Conservation (phyloP, 2,329 filamentous ascomycete genomes). For the Calonectria hawksworthii region DNA sequence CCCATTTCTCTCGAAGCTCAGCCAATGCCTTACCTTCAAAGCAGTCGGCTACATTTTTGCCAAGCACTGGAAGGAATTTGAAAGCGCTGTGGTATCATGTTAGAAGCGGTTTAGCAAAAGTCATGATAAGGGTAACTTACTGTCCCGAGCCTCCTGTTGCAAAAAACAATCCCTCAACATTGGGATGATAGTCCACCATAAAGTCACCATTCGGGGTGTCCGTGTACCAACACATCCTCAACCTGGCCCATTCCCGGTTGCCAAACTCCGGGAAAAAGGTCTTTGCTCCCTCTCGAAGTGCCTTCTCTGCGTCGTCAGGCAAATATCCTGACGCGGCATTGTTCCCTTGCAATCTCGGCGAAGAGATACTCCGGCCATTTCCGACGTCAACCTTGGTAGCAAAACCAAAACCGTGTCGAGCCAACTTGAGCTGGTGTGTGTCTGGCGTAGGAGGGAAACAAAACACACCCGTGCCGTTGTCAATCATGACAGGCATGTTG, state of each 20-base stretch:
- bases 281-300: slow-evolving; percentile 62
- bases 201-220: slow-evolving; percentile 34
- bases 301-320: slow-evolving; percentile 64
- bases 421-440: slow-evolving; percentile 67
- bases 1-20: slow-evolving; percentile 26
- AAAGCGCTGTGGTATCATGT: slow-evolving; percentile 24
- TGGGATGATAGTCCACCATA: slow-evolving; percentile 31
- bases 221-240: slow-evolving; percentile 33
- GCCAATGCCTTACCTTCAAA: slow-evolving; percentile 22
- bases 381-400: slow-evolving; percentile 43
- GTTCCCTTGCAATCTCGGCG: slow-evolving; percentile 49
- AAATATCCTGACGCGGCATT: slow-evolving; percentile 57
- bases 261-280: slow-evolving; percentile 66
- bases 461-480: slow-evolving; percentile 66
- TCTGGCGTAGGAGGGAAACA: slow-evolving; percentile 64
- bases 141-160: slow-evolving; percentile 33
- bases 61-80: slow-evolving; percentile 37
- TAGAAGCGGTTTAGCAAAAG: neutral
- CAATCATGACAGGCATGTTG: slow-evolving; percentile 70
- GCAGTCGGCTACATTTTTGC: slow-evolving; percentile 22
- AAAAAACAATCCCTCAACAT: slow-evolving; percentile 25
- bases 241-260: slow-evolving; percentile 15
- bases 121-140: slow-evolving; percentile 1
- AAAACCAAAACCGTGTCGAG: slow-evolving; percentile 71
- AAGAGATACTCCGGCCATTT: slow-evolving; percentile 39